Evolutionary conservation across 2,329 filamentous ascomycete species (phyloP).

Genomic region (Xylaria sp.): DNA sequence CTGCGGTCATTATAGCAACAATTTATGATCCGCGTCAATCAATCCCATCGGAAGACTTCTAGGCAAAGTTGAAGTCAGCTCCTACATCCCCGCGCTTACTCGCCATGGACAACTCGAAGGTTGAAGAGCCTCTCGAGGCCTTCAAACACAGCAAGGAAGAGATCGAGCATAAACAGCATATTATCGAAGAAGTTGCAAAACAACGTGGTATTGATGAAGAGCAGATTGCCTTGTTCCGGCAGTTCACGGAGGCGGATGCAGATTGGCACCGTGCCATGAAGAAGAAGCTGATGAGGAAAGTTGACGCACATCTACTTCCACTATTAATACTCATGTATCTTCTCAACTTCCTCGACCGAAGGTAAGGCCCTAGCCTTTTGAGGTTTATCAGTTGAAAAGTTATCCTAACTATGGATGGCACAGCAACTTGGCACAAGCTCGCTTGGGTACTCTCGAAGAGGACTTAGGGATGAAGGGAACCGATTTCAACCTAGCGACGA

Average conservation of each 20-base stretch:
- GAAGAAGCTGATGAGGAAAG: constrained; percentile 58
- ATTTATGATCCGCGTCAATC: background rate
- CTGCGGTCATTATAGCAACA: background rate
- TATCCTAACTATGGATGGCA: constrained; percentile 19
- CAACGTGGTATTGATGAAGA: constrained; percentile 43
- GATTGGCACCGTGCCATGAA: constrained; percentile 48
- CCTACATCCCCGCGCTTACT: background rate
- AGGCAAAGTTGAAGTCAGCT: background rate
- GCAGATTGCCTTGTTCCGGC: constrained; percentile 41
- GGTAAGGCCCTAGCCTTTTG: constrained; percentile 38
- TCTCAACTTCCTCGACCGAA: constrained; percentile 65
- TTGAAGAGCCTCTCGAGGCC: constrained; percentile 18
- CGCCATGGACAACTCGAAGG: constrained; percentile 24
- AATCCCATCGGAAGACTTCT: background rate
- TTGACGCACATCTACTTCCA: constrained; percentile 64
- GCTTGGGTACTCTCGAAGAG: constrained; percentile 63
- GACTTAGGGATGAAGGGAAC: constrained; percentile 66
- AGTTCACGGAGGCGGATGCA: constrained; percentile 45
- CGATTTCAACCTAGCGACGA: constrained; percentile 66
- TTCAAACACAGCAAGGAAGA: constrained; percentile 22
- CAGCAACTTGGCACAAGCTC: constrained; percentile 65
- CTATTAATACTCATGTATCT: constrained; percentile 66
- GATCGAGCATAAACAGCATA: constrained; percentile 23
- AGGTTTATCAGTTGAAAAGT: too few species aligned
- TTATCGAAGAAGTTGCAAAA: constrained; percentile 29